Evolutionary conservation across 2,329 filamentous ascomycete species (phyloP), one percentile per base, ranked within the genome.

Genomic region (Teratosphaeria epicoccoides): DNA sequence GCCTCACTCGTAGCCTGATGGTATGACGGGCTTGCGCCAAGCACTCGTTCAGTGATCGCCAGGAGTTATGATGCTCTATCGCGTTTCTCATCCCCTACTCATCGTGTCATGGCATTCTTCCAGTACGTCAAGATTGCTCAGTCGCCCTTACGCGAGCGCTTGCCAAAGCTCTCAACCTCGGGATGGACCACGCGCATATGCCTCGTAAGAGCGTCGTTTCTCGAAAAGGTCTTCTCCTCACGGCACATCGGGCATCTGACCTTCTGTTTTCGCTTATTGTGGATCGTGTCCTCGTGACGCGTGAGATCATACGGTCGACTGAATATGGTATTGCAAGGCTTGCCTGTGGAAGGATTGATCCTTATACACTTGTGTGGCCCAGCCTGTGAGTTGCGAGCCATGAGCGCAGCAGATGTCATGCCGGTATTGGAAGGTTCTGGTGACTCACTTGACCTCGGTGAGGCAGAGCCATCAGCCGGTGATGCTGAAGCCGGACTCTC

Each of bases 261-360:
- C 74, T 97, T 97, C 68, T 90, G 84, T 76, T 96, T 96, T 62
- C 87, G 83, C 1, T 83, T 84, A 62, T 96, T 96, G 77, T 97
- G 93, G 58, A 97, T 97, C 0, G 93, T 97, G 59, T 96, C 91
- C 68, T 98, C 93, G 66, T 98, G 93, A 22, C 93, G 80, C 0
- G 93, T 98, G 49, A 98, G 77, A 69, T 98, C 93, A 75, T 98
- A 98, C 1, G 93, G 93, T 20, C 93, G 78, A 0, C 91, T 96
- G 70, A 98, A 97, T 50, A 95, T 77, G 0, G 89, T 94, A 67
- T 88, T 91, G 78, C 93, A 97, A 0, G 89, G 85, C 73, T 96
- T 96, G 57, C 88, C 88, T 0, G 93, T 97, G 57, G 87, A 91
- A 1, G 91, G 91, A 70, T 97, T 97, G 71, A 91, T 88, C 59